Base-by-base conservation (phyloP, 768 basidiomycete genomes). In the Suillus alpinus region DNA sequence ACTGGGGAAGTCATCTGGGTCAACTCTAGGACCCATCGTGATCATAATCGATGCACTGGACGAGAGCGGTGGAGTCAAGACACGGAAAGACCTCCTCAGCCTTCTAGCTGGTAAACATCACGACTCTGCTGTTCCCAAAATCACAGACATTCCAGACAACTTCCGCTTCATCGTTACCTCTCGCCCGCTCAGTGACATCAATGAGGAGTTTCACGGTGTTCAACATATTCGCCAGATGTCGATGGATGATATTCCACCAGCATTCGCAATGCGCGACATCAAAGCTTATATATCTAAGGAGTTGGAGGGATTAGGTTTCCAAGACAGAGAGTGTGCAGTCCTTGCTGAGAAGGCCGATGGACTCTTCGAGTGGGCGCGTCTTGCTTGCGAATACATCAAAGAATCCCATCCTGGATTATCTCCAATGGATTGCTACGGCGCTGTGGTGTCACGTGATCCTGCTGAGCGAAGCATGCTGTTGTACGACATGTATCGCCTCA, bases 11-110 rank as follows among this genome's bases (percentile, higher is more conserved):
- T 2, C 29, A 6, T 52, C 50, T 18, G 50, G 9, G 26, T 26
- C 18, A 18, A 26, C 18, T 10, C 8, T 52, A 16, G 23, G 50
- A 6, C 36, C 67, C 23, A 60, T 71, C 14, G 43, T 69, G 10
- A 59, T 69, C 39, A 56, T 72, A 37, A 67, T 71, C 39, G 71
- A 72, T 40, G 70, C 59, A 14, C 40, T 69, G 20, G 65, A 67
- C 50, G 65, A 62, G 52, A 64, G 62, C 47, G 59, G 57, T 31
- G 50, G 61, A 16, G 39, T 9, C 20, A 23, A 58, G 26, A 32
- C 20, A 29, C 18, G 16, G 2, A 59, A 62, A 6, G 4, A 47
- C 46, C 26, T n/a, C 14, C 46, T 29, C 46, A 5, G 46, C 26
- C 6, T 34, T 34, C 34, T 34, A 7, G 4, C 34, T 9, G 34